Evolutionary conservation across 2,329 filamentous ascomycete species (phyloP), one percentile per base, ranked within the genome.

Genomic region (Cladosporium sp.): DNA sequence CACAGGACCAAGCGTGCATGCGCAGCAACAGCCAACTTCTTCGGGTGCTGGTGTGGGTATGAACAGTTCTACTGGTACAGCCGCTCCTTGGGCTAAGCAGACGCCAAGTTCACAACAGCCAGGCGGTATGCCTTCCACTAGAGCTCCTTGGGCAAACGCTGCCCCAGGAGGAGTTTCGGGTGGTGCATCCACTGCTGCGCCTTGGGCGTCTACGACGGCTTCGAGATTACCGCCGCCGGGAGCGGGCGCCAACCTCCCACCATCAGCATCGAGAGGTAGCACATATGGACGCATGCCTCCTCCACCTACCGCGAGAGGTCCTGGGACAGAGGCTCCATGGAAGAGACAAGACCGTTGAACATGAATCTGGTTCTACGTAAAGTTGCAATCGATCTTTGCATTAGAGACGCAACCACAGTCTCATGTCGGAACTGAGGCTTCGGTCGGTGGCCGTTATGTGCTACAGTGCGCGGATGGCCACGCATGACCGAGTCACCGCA

Each of bases 21-120:
- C 70, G 30, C 69, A 70, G 43, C 70, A 76, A 57, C 75, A 77
- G 64, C 75, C 75, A 21, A 62, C 57, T 16, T 63, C 70, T 21
- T 28, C 51, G 4, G 58, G 56, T 14, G 32, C 62, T 3, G 58
- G 46, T 13, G 48, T 53, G 13, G 69, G 62, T 0, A 51, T 56
- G 30, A 51, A 57, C 7, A 54, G 51, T 34, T 57, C 65, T n/a
- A 57, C 54, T 11, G 70, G 72, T 5, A 75, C 71, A 49, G 62
- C 67, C 34, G 72, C 72, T 26, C 72, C 75, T 7, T 74, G 72
- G 74, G 68, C 72, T 10, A 70, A 67, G 32, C 36, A 57, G 16
- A 39, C 39, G 3, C 36, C 64, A n/a, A 39, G 66, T 32, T 48
- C 66, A 18, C 63, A 70, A 59, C 67, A 70, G 11, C 69, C 69